Conservation (phyloP, 257 asterid species). For the Solanum chaucha region DNA sequence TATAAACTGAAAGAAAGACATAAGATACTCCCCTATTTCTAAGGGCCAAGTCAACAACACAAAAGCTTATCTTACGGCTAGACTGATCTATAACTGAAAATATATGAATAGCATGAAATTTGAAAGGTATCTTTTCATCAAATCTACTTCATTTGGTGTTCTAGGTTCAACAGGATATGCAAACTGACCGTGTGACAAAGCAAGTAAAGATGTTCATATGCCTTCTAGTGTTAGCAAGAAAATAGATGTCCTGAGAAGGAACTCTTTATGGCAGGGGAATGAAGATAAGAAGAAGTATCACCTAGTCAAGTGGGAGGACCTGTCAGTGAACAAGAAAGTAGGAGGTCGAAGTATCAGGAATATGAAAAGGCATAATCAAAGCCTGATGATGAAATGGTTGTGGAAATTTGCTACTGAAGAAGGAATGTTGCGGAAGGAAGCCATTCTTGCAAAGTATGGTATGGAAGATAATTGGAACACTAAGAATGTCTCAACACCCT, state of each 20-base stretch:
- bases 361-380: background rate
- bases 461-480: background rate
- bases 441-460: background rate
- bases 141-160: background rate
- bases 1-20: background rate
- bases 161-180: background rate
- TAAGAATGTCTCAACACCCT: background rate
- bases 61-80: background rate
- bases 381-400: background rate
- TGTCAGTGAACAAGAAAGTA: background rate
- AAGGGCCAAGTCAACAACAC: background rate
- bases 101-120: background rate
- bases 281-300: background rate
- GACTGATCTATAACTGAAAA: background rate
- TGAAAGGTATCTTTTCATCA: background rate
- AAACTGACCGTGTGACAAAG: background rate
- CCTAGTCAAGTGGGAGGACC: background rate
- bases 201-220: background rate
- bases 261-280: background rate
- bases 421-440: background rate
- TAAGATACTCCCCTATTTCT: background rate
- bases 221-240: background rate
- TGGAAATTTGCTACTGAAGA: background rate
- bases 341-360: background rate
- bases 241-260: background rate